These are phyloP conservation scores for Auxenochlorella pyrenoidosa DNA, from an alignment of 139 green algal species.

Conservation along the genomic window DNA sequence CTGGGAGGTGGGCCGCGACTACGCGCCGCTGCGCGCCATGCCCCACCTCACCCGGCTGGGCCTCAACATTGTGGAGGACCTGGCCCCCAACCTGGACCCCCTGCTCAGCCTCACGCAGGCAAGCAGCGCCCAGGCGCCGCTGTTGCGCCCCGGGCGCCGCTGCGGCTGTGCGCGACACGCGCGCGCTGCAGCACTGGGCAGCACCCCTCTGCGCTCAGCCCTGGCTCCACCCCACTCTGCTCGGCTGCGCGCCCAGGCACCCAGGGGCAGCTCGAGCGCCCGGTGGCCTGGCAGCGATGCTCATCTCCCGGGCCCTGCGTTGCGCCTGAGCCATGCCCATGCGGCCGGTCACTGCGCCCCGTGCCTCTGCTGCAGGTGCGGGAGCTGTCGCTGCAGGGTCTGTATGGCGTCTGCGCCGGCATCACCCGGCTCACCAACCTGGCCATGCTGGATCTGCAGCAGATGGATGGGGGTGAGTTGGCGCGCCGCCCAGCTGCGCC, in stretches of 20 bases:
- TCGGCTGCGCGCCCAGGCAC: too few relatives aligned
- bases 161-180: too few relatives aligned
- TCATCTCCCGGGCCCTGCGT: too few relatives aligned
- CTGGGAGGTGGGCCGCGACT: slow-evolving; percentile 7
- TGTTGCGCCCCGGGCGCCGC: too few relatives aligned
- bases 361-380: slow-evolving; percentile 11
- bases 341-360: too few relatives aligned
- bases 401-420: slow-evolving; percentile 2
- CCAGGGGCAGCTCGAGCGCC: too few relatives aligned
- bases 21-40: slow-evolving; percentile 23
- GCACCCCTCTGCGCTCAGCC: too few relatives aligned
- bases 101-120: slow-evolving; percentile 21
- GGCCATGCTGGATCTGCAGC: slow-evolving; percentile 11
- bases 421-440: slow-evolving; percentile 26
- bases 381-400: slow-evolving; percentile 23
- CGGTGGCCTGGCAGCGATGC: too few relatives aligned
- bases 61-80: slow-evolving; percentile 30
- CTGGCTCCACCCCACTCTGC: too few relatives aligned
- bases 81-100: neutral
- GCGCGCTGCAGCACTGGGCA: too few relatives aligned
- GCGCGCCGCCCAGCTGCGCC: neutral
- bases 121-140: neutral
- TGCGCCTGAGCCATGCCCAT: too few relatives aligned
- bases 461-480: neutral
- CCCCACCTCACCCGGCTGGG: slow-evolving; percentile 17